These are phyloP conservation scores for Rhizomucor pusillus DNA, from an alignment of 371 early-diverging fungal species.

Conservation along the genomic window DNA sequence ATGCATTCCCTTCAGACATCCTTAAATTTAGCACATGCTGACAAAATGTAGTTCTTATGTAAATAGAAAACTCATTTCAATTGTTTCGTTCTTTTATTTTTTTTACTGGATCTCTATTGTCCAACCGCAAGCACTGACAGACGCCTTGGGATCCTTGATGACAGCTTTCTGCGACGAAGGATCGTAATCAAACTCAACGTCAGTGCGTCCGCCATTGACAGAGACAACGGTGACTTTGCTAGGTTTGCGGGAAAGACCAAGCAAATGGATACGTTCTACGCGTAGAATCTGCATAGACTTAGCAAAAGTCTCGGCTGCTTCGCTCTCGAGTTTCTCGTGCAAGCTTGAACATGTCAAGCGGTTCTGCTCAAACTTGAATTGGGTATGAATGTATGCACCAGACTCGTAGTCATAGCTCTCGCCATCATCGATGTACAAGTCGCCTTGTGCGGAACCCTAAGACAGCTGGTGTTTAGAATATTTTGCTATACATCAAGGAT, in stretches of 20 bases:
- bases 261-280: slow-evolving; percentile 45
- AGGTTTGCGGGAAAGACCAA: slow-evolving; percentile 26
- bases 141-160: slow-evolving; percentile 70
- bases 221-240: slow-evolving; percentile 17
- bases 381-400: slow-evolving; percentile 59
- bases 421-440: slow-evolving; percentile 91
- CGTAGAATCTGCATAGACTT: slow-evolving; percentile 25
- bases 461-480: neutral
- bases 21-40: slow-evolving; percentile 34
- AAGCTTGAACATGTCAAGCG: slow-evolving; percentile 26
- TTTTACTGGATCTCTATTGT: slow-evolving; percentile 6
- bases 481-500: neutral
- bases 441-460: slow-evolving; percentile 70
- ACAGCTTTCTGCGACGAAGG: slow-evolving; percentile 30
- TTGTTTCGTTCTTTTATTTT: neutral
- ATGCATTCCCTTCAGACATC: slow-evolving; percentile 59
- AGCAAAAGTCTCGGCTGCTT: slow-evolving; percentile 22
- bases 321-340: slow-evolving; percentile 18
- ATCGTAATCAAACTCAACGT: slow-evolving; percentile 18
- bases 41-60: neutral
- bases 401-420: slow-evolving; percentile 68
- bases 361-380: slow-evolving; percentile 37
- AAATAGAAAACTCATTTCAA: neutral
- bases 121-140: slow-evolving; percentile 62
- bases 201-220: slow-evolving; percentile 3